Evolutionary conservation across 441 rosid species (phyloP), one percentile per base, ranked within the genome.

Genomic region (Pelargonium cotyledonis): DNA sequence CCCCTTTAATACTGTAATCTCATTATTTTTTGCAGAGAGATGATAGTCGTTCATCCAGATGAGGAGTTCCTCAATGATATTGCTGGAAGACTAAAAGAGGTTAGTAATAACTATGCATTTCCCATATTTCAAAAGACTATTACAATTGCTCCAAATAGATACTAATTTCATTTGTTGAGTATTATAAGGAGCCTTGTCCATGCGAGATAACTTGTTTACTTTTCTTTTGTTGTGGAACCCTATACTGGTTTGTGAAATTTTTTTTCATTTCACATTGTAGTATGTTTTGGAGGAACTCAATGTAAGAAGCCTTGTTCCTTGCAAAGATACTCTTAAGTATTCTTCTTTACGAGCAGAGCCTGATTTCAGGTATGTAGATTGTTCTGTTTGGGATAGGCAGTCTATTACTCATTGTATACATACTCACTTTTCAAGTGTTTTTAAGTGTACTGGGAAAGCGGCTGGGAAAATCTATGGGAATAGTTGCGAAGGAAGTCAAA

Each of bases 241-340:
- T 65, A 35, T 16, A 40, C 9, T 21, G 21, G 9, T 40, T 41
- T 65, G 23, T 70, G 63, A 66, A 62, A 31, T 60, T 51, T 16
- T 70, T 76, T 63, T 74, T 12, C 23, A n/a, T 29, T 77, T 76
- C 70, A 64, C 67, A 8, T 79, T 79, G 76, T 80, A 95, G 99
- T 95, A 89, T 85, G 95, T 92, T 61, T 78, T 91, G 41, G 99
- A 91, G 81, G 99, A 92, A 76, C 97, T 95, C 60, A 95, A 95
- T 74, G 86, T 92, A 70, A 81, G 89, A 80, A 83, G 85, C 66
- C 96, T 95, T 73, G 76, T 85, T 26, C 85, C 99, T 8, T 95
- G 97, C 74, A 81, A 80, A 73, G 96, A 92, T 80, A 81, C 92
- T 60, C 80, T 90, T 83, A 89, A 86, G 82, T 95, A 89, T 82